Percentiles rank a stretch among this genome's conserved stretches.
phyloP scores from a whole-genome alignment of 768 basidiomycete species.

The Lepiota venenata region DNA sequence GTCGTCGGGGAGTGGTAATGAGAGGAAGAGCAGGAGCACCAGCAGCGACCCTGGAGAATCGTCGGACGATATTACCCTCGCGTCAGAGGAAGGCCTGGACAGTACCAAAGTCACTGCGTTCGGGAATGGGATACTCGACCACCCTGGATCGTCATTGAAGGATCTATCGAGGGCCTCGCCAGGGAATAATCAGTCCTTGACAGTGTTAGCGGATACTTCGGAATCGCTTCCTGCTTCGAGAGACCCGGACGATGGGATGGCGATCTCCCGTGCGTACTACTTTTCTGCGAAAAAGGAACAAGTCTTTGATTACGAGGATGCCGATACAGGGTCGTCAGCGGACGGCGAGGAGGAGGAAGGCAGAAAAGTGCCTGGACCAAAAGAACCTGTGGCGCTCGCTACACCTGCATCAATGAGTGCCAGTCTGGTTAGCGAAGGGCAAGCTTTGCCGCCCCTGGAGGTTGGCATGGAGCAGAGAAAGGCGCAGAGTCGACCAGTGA shows the following conservation, averaged over 20 bases:
- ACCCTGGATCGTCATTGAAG: background rate
- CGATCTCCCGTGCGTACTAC: conserved; percentile 6
- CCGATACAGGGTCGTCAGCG: conserved; percentile 17
- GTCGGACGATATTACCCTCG: conserved; percentile 25
- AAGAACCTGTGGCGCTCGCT: conserved; percentile 2
- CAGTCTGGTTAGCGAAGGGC: background rate
- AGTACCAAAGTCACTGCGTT: conserved; percentile 1
- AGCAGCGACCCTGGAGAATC: conserved; percentile 12
- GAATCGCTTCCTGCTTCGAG: background rate
- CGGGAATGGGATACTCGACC: background rate
- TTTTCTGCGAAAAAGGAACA: background rate
- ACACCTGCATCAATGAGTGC: conserved; percentile 1
- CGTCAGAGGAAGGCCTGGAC: conserved; percentile 25
- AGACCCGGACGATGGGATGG: conserved; percentile 1
- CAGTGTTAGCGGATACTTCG: background rate
- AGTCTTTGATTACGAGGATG: conserved; percentile 13
- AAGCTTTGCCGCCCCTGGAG: background rate
- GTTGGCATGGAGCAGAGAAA: background rate
- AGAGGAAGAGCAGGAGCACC: conserved; percentile 15
- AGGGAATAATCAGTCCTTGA: background rate
- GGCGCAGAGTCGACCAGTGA: conserved; percentile 10
- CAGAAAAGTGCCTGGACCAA: conserved; percentile 19
- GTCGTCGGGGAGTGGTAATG: conserved; percentile 20
- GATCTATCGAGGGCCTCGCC: background rate
- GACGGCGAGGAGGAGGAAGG: conserved; percentile 23